phyloP scores from a whole-genome alignment of 345 rosid genomes.

The Boechera divaricarpa region DNA sequence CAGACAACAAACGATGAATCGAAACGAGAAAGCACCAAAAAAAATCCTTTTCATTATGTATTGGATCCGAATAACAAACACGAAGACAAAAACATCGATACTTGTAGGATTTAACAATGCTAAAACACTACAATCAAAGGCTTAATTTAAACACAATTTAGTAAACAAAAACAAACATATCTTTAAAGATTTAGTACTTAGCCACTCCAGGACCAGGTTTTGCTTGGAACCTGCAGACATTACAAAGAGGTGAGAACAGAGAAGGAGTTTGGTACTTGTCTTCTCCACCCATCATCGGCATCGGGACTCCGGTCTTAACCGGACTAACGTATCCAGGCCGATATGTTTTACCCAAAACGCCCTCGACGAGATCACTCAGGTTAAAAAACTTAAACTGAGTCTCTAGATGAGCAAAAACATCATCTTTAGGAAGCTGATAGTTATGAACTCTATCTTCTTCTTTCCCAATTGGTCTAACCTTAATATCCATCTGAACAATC shows the following conservation, averaged over 20 bases:
- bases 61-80: slow-evolving; percentile 3
- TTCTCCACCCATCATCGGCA: slow-evolving; percentile 82
- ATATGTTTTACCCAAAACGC: slow-evolving; percentile 77
- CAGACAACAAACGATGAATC: background rate
- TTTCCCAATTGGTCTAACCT: slow-evolving; percentile 61
- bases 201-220: slow-evolving; percentile 42
- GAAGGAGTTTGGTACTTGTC: slow-evolving; percentile 67
- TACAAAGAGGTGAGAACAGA: slow-evolving; percentile 59
- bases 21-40: background rate
- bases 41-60: slow-evolving; percentile 24
- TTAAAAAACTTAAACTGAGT: slow-evolving; percentile 63
- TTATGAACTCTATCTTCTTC: slow-evolving; percentile 65
- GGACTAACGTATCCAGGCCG: slow-evolving; percentile 65
- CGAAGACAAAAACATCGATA: slow-evolving; percentile 8
- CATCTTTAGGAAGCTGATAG: slow-evolving; percentile 57
- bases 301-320: slow-evolving; percentile 65
- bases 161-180: slow-evolving; percentile 7
- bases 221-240: slow-evolving; percentile 55
- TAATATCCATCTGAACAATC: slow-evolving; percentile 52
- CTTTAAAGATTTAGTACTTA: slow-evolving; percentile 32
- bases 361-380: slow-evolving; percentile 61
- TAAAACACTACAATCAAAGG: slow-evolving; percentile 10
- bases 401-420: slow-evolving; percentile 76
- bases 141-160: slow-evolving; percentile 22
- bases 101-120: background rate